A percentile compares a stretch with the other conserved stretches of the same genome.
phyloP scores from a whole-genome alignment of 2,329 filamentous ascomycete species.

The Ophiostoma sp. region DNA sequence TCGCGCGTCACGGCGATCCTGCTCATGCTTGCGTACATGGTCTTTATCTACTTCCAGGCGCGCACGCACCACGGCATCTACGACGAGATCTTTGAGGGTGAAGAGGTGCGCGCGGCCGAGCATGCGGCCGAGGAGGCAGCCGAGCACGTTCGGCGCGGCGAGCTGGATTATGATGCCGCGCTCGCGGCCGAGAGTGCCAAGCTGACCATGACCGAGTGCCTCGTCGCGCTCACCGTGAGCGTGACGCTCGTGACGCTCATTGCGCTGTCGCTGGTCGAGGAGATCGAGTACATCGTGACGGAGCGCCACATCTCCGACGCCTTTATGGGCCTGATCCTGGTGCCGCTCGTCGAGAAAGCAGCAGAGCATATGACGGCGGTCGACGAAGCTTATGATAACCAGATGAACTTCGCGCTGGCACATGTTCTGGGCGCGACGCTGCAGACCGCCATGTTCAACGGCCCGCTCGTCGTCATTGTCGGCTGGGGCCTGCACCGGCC shows the following conservation, averaged over 20 bases:
- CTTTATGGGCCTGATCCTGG: constrained; percentile 65
- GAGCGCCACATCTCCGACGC: constrained; percentile 44
- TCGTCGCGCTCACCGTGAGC: constrained; percentile 58
- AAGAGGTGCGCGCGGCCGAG: constrained; percentile 58
- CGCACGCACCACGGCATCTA: constrained; percentile 71
- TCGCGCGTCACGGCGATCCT: constrained; percentile 67
- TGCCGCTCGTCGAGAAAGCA: constrained; percentile 78
- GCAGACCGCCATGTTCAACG: constrained; percentile 85
- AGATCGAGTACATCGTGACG: constrained; percentile 58
- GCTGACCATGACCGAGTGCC: constrained; percentile 67
- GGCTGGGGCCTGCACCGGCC: constrained; percentile 68
- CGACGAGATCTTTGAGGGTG: constrained; percentile 64
- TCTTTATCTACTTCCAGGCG: constrained; percentile 69
- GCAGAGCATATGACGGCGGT: constrained; percentile 80
- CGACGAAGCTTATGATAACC: constrained; percentile 73
- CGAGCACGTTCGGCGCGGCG: constrained; percentile 15
- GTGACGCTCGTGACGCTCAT: constrained; percentile 67
- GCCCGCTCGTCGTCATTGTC: constrained; percentile 73
- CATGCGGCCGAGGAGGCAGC: constrained; percentile 9
- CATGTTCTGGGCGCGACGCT: constrained; percentile 83
- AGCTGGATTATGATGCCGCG: constrained; percentile 43
- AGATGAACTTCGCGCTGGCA: constrained; percentile 78
- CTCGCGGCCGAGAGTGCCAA: constrained; percentile 44
- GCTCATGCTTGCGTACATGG: constrained; percentile 61
- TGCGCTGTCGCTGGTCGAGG: constrained; percentile 64